phyloP scores from a whole-genome alignment of 257 asterid species.

The Fraxinus americana region DNA sequence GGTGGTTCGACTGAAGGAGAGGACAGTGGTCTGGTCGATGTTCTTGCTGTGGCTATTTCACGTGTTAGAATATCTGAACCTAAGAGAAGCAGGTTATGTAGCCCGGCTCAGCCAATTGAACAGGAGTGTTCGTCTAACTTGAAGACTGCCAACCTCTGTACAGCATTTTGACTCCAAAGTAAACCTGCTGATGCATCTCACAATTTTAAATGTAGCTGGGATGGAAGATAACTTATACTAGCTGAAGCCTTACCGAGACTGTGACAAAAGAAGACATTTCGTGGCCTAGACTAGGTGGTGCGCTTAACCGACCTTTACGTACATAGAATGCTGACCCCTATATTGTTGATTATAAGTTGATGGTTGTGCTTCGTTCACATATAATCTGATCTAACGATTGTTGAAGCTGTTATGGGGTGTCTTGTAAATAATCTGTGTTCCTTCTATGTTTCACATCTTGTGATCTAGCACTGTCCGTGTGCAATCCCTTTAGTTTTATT shows the following conservation, averaged over 20 bases:
- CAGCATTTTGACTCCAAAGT: slow-evolving; percentile 59
- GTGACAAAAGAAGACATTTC: neutral
- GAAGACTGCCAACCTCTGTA: slow-evolving; percentile 68
- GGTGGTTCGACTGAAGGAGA: slow-evolving; percentile 38
- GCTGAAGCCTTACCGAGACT: neutral
- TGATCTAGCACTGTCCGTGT: neutral
- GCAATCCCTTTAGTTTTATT: too few species aligned
- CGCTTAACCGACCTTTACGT: neutral
- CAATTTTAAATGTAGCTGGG: slow-evolving; percentile 30
- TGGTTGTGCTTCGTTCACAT: neutral
- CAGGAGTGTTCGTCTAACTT: slow-evolving; percentile 73
- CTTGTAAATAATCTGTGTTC: neutral
- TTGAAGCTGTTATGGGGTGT: neutral
- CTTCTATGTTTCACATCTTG: neutral
- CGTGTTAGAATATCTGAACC: slow-evolving; percentile 74
- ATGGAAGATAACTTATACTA: slow-evolving; percentile 27
- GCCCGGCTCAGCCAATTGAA: slow-evolving; percentile 51
- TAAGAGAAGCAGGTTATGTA: slow-evolving; percentile 75
- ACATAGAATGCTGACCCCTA: neutral
- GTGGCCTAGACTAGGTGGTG: neutral
- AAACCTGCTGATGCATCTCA: slow-evolving; percentile 29
- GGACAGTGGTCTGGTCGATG: slow-evolving; percentile 58
- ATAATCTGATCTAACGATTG: neutral
- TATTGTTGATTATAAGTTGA: neutral
- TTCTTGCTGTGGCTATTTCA: slow-evolving; percentile 69